Evolutionary conservation across 1,284 basidiomycete species (phyloP).

Genomic region (Cutaneotrichosporon spelunceum): DNA sequence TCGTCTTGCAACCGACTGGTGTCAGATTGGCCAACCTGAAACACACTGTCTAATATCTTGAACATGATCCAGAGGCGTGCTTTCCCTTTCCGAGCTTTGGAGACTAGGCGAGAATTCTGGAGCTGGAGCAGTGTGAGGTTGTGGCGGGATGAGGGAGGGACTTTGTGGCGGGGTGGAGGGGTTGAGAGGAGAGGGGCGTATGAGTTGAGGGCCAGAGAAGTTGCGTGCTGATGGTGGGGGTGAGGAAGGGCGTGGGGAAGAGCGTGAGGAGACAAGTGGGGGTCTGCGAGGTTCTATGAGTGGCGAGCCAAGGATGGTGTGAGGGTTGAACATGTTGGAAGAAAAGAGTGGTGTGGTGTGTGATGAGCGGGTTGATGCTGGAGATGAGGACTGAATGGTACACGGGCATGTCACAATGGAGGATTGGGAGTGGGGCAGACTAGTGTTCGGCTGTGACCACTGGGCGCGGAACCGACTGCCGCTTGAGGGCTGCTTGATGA

Average conservation of each 20-base stretch:
- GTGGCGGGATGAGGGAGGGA: background rate
- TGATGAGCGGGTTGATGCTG: no score
- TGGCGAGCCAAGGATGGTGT: background rate
- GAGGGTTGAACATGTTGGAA: background rate
- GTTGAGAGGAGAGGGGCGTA: background rate
- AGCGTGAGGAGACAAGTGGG: background rate
- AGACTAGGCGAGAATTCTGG: background rate
- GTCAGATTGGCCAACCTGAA: background rate
- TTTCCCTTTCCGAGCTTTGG: background rate
- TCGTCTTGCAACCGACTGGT: conserved; percentile 37
- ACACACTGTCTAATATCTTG: background rate
- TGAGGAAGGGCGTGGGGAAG: background rate
- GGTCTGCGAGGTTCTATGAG: background rate
- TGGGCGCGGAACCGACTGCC: no score
- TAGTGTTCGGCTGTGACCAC: no score
- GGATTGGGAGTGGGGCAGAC: no score
- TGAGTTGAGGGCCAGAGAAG: background rate
- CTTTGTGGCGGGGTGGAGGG: conserved; percentile 2
- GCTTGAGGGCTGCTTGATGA: no score
- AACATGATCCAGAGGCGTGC: background rate
- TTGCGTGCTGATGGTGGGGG: conserved; percentile 1
- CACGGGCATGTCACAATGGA: no score
- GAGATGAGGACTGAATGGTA: no score
- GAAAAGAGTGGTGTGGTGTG: no score
- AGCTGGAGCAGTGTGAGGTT: background rate